Percentiles rank a stretch among this genome's conserved stretches.
These are phyloP conservation scores for Gossypium trilobum DNA, from an alignment of 441 rosid genomes.

Conservation along the genomic window DNA sequence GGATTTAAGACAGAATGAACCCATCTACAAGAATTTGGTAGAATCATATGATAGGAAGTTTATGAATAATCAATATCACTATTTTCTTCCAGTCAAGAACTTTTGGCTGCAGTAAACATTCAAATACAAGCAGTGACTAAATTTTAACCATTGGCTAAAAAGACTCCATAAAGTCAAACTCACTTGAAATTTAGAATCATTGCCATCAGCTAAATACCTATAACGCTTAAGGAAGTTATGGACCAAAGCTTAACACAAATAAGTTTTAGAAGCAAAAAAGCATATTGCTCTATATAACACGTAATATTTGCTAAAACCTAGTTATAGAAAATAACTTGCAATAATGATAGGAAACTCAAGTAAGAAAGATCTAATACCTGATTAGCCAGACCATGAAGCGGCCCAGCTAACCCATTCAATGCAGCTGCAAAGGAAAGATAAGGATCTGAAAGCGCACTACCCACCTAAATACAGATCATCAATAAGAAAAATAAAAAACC, in stretches of 20 bases:
- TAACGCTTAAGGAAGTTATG: neutral
- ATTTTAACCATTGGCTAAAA: neutral
- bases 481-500: conserved; percentile 5
- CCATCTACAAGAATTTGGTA: neutral
- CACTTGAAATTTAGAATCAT: neutral
- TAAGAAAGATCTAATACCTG: conserved; percentile 47
- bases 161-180: neutral
- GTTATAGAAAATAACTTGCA: neutral
- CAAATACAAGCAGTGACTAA: neutral
- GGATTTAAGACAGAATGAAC: neutral
- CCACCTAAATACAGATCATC: conserved; percentile 45
- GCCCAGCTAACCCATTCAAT: conserved; percentile 94
- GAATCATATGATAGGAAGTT: neutral
- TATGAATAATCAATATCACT: neutral
- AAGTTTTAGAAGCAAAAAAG: conserved; percentile 7
- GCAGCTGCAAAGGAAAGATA: conserved; percentile 95
- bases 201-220: neutral
- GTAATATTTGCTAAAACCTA: conserved; percentile 3
- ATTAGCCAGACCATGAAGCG: conserved; percentile 97
- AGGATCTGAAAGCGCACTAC: conserved; percentile 95
- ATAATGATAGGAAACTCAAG: neutral
- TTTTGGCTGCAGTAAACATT: neutral
- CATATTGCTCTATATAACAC: neutral
- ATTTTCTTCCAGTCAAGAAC: neutral
- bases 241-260: neutral